Evolutionary conservation across 2,329 filamentous ascomycete genomes (phyloP).

Genomic region (Sporothrix brunneoviolacea): DNA sequence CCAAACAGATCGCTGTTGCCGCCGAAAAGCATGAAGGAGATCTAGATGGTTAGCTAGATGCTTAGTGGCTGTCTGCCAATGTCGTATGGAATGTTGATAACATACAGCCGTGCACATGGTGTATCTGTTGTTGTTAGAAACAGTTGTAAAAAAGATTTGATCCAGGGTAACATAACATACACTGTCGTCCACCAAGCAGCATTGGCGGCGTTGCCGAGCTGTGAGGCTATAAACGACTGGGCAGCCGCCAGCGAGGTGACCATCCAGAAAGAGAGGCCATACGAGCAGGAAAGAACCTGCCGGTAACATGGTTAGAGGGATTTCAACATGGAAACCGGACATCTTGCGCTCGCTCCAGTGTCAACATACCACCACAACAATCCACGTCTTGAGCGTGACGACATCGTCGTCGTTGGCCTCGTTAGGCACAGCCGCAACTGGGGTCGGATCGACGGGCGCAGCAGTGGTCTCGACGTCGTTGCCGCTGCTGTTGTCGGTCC

Average conservation of each 20-base stretch:
- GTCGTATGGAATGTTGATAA: too few relatives aligned
- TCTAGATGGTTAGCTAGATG: conserved; percentile 11
- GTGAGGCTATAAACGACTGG: conserved; percentile 8
- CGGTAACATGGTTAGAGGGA: too few relatives aligned
- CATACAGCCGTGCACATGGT: conserved; percentile 14
- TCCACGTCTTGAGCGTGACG: conserved; percentile 11
- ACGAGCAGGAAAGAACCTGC: conserved; percentile 12
- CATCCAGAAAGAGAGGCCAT: conserved; percentile 12
- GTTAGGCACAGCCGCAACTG: background rate
- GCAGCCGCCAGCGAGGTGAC: conserved; percentile 3
- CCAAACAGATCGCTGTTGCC: conserved; percentile 39
- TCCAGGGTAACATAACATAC: too few relatives aligned
- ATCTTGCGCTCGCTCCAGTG: too few relatives aligned
- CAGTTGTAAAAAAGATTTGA: too few relatives aligned
- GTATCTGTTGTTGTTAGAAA: too few relatives aligned
- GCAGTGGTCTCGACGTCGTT: background rate
- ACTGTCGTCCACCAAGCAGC: conserved; percentile 11
- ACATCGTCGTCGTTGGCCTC: conserved; percentile 10
- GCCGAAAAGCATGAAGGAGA: conserved; percentile 12
- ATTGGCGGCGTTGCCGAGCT: conserved; percentile 11
- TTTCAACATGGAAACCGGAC: too few relatives aligned
- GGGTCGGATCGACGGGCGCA: background rate
- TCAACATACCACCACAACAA: conserved; percentile 7
- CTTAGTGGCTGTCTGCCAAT: too few relatives aligned
- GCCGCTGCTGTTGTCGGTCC: conserved; percentile 4